Base-by-base conservation (phyloP, 768 basidiomycete genomes). In the Sporobolomyces pararoseus region DNA sequence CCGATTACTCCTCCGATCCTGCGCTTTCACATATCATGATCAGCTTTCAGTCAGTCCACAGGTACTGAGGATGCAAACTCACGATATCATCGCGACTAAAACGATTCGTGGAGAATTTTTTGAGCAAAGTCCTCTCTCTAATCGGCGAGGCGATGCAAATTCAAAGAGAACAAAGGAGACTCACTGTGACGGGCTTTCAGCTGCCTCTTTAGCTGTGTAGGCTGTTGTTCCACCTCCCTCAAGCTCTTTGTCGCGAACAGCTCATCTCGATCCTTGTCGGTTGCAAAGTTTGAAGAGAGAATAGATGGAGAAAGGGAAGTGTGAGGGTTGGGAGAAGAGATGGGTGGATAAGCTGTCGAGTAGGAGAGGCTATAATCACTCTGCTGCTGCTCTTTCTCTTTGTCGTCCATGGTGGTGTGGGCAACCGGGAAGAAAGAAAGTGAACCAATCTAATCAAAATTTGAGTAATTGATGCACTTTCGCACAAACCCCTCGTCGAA, bases 161-260 rank as follows among this genome's bases (percentile, higher is more conserved):
- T n/a, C 19, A 5, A 14, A 13, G 54, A 31, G 42, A 9, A 4
- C 19, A 6, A 49, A 66, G 31, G 13, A 10, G 25, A 46, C 60
- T 61, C 42, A 53, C 60, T 61, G 35, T 68, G 66, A 4, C 66
- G 31, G 0, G 58, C 19, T 42, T 44, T 55, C n/a, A 68, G 60
- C 53, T 68, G 66, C 25, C 66, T 46, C 29, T 35, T 3, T 21
- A 68, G 34, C 44, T 10, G 10, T 13, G 42, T 47, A 44, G 46
- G 60, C 6, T 31, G 31, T 7, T 10, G 7, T 6, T 49, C 29
- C 21, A 34, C 4, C 21, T 61, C 46, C 9, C 31, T 12, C 31
- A 34, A 34, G 4, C 46, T 27, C 32, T 49, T 29, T 31, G 31
- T n/a, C 21, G 7, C 59, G 44, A 61, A n/a, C 4, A 61, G 17